Evolutionary conservation across 208 protist genomes (phyloP), one percentile per base, ranked within the genome.

Genomic region (Borovskyia barvae): DNA sequence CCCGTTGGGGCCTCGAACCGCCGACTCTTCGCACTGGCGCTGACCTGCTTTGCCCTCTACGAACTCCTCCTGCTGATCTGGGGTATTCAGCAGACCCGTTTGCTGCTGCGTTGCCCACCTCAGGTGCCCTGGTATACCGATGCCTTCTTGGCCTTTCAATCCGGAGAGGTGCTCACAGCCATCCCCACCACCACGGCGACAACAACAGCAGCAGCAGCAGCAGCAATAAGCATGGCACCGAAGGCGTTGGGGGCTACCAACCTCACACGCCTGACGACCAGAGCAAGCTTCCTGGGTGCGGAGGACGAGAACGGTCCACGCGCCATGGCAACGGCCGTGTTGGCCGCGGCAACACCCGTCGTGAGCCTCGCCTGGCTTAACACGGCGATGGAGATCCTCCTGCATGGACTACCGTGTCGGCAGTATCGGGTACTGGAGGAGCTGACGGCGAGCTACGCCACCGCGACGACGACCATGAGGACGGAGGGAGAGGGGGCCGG

Each of bases 1-100:
- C 87, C 87, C 1, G 67, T 93, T 41, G 80, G 75, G 1, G 66
- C 58, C 19, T 74, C 63, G 25, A 93, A 93, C 57, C 82, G 89
- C 56, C 41, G 72, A 7, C 62, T 39, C 26, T 93, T 90, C 29
- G 74, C 86, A 20, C 48, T 90, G 17, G 53, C 74, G 35, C 29
- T 89, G 24, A 87, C 65, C 11, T 64, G 45, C 40, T 80, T 91
- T 50, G 56, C 70, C 8, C 24, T 73, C 28, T 67, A 77, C 12
- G 66, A 93, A 56, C 53, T 72, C 26, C 26, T 85, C 36, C 17
- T 91, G 11, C 54, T 87, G 15, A 24, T 71, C 12, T 91, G 79
- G 80, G 53, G 65, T 15, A 52, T 72, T 33, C 59, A 75, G 17
- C 75, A 90, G 43, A 72, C 77, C 22, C 45, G 39, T 1, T 14